These are phyloP conservation scores for Suhomyces taliae DNA, from an alignment of 1,139 yeast genomes.

Conservation along the genomic window DNA sequence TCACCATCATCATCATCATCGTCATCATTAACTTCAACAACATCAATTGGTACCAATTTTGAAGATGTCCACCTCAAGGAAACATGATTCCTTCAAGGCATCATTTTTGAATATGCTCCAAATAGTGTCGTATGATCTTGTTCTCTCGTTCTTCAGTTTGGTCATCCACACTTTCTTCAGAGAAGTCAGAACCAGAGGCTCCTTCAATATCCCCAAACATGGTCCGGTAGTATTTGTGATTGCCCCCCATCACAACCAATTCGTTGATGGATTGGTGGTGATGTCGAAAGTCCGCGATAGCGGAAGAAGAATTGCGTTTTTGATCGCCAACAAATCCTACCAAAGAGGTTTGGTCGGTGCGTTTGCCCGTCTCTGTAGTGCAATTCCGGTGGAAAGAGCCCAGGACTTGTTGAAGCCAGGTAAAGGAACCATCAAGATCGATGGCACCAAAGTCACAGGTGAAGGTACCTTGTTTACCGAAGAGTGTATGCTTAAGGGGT, in stretches of 20 bases:
- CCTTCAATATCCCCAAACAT: constrained; percentile 39
- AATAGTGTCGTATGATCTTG: constrained; percentile 29
- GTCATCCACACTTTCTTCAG: constrained; percentile 46
- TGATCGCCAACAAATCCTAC: constrained; percentile 22
- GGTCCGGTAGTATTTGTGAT: constrained; percentile 47
- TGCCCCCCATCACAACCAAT: constrained; percentile 51
- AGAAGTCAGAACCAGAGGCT: constrained; percentile 41
- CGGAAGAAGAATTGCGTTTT: constrained; percentile 34
- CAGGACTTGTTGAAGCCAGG: constrained; percentile 58
- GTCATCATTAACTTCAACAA: too few species aligned
- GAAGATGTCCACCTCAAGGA: not conserved
- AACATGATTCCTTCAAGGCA: not conserved
- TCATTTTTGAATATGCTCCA: not conserved
- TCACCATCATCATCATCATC: too few species aligned
- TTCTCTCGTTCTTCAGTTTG: constrained; percentile 35
- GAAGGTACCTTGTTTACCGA: constrained; percentile 48
- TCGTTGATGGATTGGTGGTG: constrained; percentile 44
- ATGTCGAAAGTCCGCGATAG: constrained; percentile 39
- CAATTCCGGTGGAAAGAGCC: constrained; percentile 74
- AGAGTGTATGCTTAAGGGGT: constrained; percentile 50
- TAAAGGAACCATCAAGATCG: constrained; percentile 46
- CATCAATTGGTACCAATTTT: too few species aligned
- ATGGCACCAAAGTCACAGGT: constrained; percentile 47
- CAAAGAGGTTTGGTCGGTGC: constrained; percentile 42
- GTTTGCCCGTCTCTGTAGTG: constrained; percentile 56